These are phyloP conservation scores for Cryptosporidium parvum DNA, from an alignment of 169 alveolate species.

Conservation along the genomic window DNA sequence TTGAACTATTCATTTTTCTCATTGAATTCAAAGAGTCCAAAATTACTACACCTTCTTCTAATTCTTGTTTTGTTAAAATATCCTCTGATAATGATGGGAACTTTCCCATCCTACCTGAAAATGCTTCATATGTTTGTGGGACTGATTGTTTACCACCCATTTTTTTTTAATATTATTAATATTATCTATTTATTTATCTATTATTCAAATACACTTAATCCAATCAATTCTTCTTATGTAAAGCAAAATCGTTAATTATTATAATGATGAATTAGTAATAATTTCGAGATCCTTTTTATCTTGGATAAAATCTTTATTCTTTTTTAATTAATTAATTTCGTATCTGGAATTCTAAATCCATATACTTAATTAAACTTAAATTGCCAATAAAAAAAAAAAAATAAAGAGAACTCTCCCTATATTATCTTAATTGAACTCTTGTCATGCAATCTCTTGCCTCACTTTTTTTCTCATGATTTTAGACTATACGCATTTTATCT, in stretches of 20 bases:
- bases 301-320: not conserved
- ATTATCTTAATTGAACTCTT: not conserved
- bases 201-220: not conserved
- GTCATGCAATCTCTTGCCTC: constrained; percentile 30
- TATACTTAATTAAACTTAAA: not conserved
- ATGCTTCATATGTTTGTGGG: constrained; percentile 70
- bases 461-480: constrained; percentile 28
- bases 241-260: not conserved
- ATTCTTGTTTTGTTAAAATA: constrained; percentile 38
- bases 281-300: constrained; percentile 16
- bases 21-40: constrained; percentile 15
- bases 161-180: not conserved
- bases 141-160: constrained; percentile 75
- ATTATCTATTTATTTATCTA: not conserved
- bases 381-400: not conserved
- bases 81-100: constrained; percentile 66
- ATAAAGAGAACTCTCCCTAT: not conserved
- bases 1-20: constrained; percentile 51
- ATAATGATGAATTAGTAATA: not conserved
- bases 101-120: constrained; percentile 42
- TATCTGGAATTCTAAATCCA: constrained; percentile 14
- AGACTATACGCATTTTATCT: constrained; percentile 70
- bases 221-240: not conserved
- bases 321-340: not conserved
- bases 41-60: constrained; percentile 64